phyloP scores from a whole-genome alignment of 352 stramenopile genomes.

The Pythium scleroteichum region DNA sequence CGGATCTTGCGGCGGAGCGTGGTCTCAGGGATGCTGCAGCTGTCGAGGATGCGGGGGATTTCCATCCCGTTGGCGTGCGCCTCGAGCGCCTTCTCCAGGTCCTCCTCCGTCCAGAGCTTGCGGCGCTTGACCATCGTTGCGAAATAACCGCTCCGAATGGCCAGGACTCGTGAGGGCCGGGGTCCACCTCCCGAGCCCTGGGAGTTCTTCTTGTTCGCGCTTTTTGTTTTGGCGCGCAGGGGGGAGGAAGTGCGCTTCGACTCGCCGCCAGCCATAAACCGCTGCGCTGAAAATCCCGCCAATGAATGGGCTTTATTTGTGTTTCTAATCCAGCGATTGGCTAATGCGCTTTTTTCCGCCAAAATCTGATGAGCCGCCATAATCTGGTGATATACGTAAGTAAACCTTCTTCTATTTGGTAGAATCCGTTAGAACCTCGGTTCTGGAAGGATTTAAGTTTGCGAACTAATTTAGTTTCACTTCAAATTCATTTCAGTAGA shows the following conservation, averaged over 20 bases:
- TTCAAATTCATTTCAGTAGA: too few species aligned
- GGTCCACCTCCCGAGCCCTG: too few species aligned
- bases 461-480: too few species aligned
- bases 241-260: not conserved
- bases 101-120: conserved; percentile 12
- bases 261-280: conserved; percentile 1
- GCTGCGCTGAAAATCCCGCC: not conserved
- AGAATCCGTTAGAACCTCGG: too few species aligned
- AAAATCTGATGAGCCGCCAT: conserved; percentile 3
- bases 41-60: not conserved
- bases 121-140: conserved; percentile 9
- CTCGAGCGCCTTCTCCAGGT: conserved; percentile 3
- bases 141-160: not conserved
- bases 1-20: conserved; percentile 1
- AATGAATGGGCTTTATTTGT: not conserved
- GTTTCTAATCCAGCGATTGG: not conserved
- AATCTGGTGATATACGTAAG: conserved; percentile 3
- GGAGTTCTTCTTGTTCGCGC: not conserved
- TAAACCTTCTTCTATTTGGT: too few species aligned
- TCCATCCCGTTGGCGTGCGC: not conserved
- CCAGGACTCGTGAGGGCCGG: too few species aligned
- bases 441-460: too few species aligned
- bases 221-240: not conserved
- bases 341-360: not conserved
- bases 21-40: conserved; percentile 3